A percentile compares a stretch with the other conserved stretches of the same genome.
Conservation (phyloP, 352 stramenopile species). For the Phytopythium mirpurense region DNA sequence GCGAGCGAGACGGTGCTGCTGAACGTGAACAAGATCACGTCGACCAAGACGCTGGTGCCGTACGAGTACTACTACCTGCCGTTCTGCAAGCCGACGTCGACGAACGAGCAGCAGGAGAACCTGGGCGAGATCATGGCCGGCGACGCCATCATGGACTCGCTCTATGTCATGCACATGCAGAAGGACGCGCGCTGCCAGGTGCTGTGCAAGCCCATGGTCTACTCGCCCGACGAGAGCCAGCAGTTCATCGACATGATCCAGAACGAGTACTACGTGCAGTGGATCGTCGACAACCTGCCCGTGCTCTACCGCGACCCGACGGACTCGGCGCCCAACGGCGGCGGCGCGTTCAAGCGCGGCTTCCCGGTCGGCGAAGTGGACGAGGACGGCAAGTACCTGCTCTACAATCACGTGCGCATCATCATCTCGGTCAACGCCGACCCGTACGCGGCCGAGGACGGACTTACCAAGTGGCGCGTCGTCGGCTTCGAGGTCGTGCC, state of each 20-base stretch:
- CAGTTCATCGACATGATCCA: constrained; percentile 91
- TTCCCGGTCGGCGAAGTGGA: constrained; percentile 93
- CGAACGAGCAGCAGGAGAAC: constrained; percentile 88
- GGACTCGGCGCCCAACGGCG: constrained; percentile 39
- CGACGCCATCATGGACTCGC: constrained; percentile 89
- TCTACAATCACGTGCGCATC: constrained; percentile 99
- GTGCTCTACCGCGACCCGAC: constrained; percentile 82
- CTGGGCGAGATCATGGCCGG: constrained; percentile 91
- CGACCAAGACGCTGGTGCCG: constrained; percentile 96
- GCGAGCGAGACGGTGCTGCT: constrained; percentile 85
- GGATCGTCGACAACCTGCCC: constrained; percentile 91
- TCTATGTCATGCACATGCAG: constrained; percentile 89
- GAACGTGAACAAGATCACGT: constrained; percentile 98
- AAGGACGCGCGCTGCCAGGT: constrained; percentile 86
- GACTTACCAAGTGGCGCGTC: constrained; percentile 78
- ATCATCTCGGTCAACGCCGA: constrained; percentile 91
- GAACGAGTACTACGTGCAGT: constrained; percentile 94
- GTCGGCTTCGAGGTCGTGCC: constrained; percentile 96
- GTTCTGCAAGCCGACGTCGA: constrained; percentile 84
- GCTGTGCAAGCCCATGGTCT: constrained; percentile 86
- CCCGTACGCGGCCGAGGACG: constrained; percentile 61
- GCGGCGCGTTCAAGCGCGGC: constrained; percentile 82
- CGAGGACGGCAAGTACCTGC: constrained; percentile 87
- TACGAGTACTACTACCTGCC: constrained; percentile 99
- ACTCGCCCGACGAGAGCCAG: constrained; percentile 71